A percentile compares a stretch with the other conserved stretches of the same genome.
Evolutionary conservation across 805 yeast genomes (phyloP).

Genomic region (Starmera pachycereana): DNA sequence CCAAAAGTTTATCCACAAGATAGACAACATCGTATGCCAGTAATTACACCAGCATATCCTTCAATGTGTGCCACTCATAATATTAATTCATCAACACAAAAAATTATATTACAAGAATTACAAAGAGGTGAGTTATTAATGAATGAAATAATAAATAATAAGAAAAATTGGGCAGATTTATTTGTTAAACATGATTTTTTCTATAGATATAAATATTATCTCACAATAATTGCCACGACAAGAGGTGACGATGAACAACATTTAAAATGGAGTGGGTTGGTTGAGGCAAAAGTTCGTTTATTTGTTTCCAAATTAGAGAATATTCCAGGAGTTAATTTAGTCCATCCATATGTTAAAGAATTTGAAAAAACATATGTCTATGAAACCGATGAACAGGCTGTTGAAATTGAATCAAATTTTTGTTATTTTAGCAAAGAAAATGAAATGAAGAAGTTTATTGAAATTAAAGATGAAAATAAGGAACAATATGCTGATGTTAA

Average conservation of each 20-base stretch:
- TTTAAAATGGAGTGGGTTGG: conserved; percentile 84
- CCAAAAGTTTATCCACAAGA: conserved; percentile 87
- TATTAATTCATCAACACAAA: conserved; percentile 80
- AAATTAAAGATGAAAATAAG: conserved; percentile 26
- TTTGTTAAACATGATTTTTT: conserved; percentile 78
- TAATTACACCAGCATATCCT: conserved; percentile 95
- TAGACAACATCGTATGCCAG: conserved; percentile 90
- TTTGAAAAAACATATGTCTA: conserved; percentile 47
- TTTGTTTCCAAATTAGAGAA: conserved; percentile 78
- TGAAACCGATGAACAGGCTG: conserved; percentile 42
- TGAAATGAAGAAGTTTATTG: conserved; percentile 22
- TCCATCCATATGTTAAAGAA: conserved; percentile 84
- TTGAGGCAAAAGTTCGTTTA: conserved; percentile 77
- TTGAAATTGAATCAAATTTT: conserved; percentile 48
- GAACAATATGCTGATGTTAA: neutral
- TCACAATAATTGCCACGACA: conserved; percentile 74
- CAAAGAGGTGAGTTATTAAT: conserved; percentile 64
- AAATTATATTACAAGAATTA: conserved; percentile 70
- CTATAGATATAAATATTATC: conserved; percentile 72
- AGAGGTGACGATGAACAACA: conserved; percentile 71
- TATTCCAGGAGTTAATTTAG: conserved; percentile 62
- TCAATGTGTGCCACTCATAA: conserved; percentile 99
- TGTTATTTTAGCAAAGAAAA: conserved; percentile 50
- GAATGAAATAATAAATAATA: conserved; percentile 54
- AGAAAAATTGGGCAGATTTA: conserved; percentile 62